Evolutionary conservation across 208 protist genomes (phyloP).

Genomic region (Leishmania tropica): DNA sequence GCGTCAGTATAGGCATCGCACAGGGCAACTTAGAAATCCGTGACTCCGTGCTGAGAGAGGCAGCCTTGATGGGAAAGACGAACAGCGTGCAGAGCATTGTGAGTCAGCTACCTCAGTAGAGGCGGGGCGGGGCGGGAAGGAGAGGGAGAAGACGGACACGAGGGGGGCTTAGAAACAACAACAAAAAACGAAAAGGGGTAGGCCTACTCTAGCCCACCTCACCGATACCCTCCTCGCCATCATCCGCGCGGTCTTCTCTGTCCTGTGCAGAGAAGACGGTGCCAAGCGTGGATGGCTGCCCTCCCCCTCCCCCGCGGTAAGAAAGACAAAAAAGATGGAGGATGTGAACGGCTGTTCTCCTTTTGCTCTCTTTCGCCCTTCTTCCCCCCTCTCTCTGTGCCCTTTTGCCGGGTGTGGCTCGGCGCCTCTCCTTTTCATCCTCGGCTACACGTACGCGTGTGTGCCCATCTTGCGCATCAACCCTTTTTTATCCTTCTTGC

Average conservation of each 20-base stretch:
- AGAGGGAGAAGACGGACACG: not conserved
- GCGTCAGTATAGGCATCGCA: conserved; percentile 85
- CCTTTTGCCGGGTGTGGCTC: not conserved
- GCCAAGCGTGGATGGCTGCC: not conserved
- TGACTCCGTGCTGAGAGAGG: conserved; percentile 62
- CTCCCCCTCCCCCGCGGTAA: not conserved
- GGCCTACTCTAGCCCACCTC: not conserved
- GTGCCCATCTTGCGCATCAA: not conserved
- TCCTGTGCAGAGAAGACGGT: not conserved
- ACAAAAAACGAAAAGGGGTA: not conserved
- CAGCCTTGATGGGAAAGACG: conserved; percentile 60
- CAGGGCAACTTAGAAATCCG: conserved; percentile 66
- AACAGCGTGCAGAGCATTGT: conserved; percentile 62
- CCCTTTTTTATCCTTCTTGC: not conserved
- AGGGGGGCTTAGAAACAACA: not conserved
- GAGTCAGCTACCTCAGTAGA: conserved; percentile 52
- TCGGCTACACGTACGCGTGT: not conserved
- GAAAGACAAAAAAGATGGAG: not conserved
- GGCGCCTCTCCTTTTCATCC: not conserved
- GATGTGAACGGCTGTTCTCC: not conserved
- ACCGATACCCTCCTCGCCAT: not conserved
- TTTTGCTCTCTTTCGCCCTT: not conserved
- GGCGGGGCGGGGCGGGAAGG: not conserved
- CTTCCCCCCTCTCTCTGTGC: not conserved
- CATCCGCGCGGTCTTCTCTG: not conserved